Conservation (phyloP, 208 protist genomes). For the Cochliopodium minus region DNA sequence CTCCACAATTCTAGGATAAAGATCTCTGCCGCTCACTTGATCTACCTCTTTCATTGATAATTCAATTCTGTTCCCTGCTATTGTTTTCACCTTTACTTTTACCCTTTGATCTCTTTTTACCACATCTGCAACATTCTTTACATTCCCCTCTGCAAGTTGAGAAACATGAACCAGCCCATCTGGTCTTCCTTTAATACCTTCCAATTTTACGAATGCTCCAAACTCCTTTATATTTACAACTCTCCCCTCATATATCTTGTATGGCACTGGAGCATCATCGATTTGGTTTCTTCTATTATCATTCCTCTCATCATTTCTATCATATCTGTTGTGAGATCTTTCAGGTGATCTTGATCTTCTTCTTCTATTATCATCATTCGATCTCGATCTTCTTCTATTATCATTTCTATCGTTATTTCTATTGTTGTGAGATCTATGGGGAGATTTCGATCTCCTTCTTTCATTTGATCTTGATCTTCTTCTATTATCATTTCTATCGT, state of each 20-base stretch:
- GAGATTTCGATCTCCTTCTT: too few species aligned
- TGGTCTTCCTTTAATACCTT: background rate
- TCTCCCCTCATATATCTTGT: background rate
- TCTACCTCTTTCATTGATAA: constrained; percentile 63
- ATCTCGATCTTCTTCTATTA: too few species aligned
- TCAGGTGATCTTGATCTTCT: background rate
- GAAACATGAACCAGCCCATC: background rate
- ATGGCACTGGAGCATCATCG: background rate
- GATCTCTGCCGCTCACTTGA: constrained; percentile 37
- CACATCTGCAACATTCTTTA: background rate
- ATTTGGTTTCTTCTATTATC: background rate
- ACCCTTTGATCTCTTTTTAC: background rate
- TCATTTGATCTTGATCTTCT: too few species aligned
- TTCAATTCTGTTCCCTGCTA: constrained; percentile 32
- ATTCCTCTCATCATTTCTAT: background rate
- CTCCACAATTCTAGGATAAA: constrained; percentile 2
- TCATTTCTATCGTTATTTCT: too few species aligned
- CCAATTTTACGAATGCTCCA: background rate
- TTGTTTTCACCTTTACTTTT: constrained; percentile 41
- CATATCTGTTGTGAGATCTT: background rate
- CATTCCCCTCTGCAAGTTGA: background rate
- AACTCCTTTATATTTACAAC: background rate
- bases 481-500: background rate
- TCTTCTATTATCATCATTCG: background rate
- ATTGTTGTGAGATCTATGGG: too few species aligned